Conservation (phyloP, 169 alveolate species). For the Toxoplasma gondii region DNA sequence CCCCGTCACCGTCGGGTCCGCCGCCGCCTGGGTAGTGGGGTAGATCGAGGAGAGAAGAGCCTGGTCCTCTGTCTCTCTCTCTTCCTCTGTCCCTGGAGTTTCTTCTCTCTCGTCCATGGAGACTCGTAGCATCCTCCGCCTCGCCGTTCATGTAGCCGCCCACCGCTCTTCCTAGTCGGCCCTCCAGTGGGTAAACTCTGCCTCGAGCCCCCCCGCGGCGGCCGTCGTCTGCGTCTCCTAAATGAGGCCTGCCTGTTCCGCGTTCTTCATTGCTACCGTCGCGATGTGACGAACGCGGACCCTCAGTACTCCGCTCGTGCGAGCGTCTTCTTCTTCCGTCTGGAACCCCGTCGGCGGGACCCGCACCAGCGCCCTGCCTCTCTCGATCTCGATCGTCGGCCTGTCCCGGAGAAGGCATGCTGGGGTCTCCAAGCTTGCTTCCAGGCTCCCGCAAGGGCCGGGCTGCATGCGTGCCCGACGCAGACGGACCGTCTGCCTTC, state of each 20-base stretch:
- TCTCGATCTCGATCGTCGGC: slow-evolving; percentile 6
- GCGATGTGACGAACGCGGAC: background rate
- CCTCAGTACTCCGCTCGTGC: background rate
- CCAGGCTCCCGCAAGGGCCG: background rate
- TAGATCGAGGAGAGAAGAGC: background rate
- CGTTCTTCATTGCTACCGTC: background rate
- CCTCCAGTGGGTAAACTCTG: background rate
- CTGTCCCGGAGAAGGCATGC: background rate
- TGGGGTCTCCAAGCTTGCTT: background rate
- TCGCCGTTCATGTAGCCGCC: background rate
- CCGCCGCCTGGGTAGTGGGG: background rate
- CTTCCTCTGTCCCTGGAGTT: background rate
- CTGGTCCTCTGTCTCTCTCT: background rate
- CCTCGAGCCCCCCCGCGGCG: background rate
- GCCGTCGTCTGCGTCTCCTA: background rate
- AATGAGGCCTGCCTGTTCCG: background rate
- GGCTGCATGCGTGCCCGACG: background rate
- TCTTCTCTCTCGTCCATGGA: background rate
- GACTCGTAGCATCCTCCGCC: background rate
- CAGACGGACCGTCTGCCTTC: slow-evolving; percentile 15
- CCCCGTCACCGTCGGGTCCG: background rate
- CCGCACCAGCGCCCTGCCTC: background rate
- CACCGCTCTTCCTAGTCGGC: background rate
- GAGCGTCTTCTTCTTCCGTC: background rate
- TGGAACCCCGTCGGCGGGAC: background rate